Percentiles rank a stretch among this genome's conserved stretches.
Evolutionary conservation across 306 rosid genomes (phyloP).

Genomic region (Ammopiptanthus mongolicus): DNA sequence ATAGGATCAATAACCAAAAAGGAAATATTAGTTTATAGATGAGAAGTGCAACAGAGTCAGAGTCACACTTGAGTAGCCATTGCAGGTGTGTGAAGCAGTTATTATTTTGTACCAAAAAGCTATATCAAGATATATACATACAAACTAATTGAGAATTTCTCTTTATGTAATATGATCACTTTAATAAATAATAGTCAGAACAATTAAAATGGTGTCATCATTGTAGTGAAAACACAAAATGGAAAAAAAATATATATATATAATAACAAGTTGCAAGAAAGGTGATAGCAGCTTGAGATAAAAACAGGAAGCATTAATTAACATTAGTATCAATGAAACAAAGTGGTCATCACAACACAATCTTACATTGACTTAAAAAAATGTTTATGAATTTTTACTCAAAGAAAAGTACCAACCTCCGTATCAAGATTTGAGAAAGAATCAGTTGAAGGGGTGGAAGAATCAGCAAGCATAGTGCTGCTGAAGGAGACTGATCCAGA

Average conservation of each 20-base stretch:
- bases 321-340: neutral
- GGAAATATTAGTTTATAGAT: neutral
- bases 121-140: neutral
- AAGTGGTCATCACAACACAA: neutral
- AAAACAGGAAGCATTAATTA: neutral
- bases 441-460: constrained; percentile 35
- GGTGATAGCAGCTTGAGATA: neutral
- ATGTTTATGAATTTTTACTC: neutral
- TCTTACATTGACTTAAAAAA: neutral
- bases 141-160: constrained; percentile 7
- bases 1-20: constrained; percentile 6
- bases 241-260: neutral
- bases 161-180: neutral
- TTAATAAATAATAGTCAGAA: neutral
- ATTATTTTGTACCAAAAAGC: constrained; percentile 8
- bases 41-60: constrained; percentile 19
- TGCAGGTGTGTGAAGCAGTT: constrained; percentile 10
- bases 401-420: constrained; percentile 32
- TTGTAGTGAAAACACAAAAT: neutral
- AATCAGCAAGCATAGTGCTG: constrained; percentile 50
- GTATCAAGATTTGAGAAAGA: constrained; percentile 62
- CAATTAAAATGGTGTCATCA: constrained; percentile 7
- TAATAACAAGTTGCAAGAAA: neutral
- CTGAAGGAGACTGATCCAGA: constrained; percentile 58
- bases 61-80: constrained; percentile 20